Base-by-base conservation (phyloP, 495 filamentous ascomycete species). In the Penicillium odoratum region DNA sequence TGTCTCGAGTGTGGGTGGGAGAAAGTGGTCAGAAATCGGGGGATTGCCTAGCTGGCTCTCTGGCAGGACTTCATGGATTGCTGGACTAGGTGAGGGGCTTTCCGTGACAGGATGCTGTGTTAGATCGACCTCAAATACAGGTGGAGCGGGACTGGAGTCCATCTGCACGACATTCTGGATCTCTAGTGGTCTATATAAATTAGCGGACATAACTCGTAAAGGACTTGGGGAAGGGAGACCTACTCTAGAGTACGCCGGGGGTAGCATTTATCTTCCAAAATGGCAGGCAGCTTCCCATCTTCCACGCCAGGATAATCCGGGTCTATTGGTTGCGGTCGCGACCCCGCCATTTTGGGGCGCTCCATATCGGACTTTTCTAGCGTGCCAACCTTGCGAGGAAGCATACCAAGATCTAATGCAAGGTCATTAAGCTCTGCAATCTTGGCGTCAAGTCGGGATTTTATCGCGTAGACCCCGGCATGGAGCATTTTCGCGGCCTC, bases 221-320 rank as follows among this genome's bases (percentile, higher is more conserved):
- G 4, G 9, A 21, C 33, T 7, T 21, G 30, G 25, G 9, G 26
- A 6, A 28, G 0, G 13, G 5, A 8, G 30, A 68, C 85, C 62
- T 79, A 95, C 90, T 86, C 89, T 57, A 94, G 72, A 3, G 90
- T 93, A 55, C 75, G 77, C 55, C 91, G 77, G 15, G 88, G 88
- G 63, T 84, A 95, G 38, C 74, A 74, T 71, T 92, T 94, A 66
- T 90, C 87, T 72, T 98, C 94, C 50, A 85, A 68, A 49, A 98
- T 97, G 0, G 88, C 84, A 7, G 93, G 90, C 53, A 98, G 70
- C 61, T 81, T 81, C 31, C 87, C 88, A 61, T 90, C 86, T 66
- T 60, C 83, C 21, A 50, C 7, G 2, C 31, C 59, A 5, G 50
- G 11, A 49, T 47, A 56, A 6, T 53, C 48, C 18, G 69, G 64